Evolutionary conservation across 345 rosid genomes (phyloP).

Genomic region (Gossypium australe): DNA sequence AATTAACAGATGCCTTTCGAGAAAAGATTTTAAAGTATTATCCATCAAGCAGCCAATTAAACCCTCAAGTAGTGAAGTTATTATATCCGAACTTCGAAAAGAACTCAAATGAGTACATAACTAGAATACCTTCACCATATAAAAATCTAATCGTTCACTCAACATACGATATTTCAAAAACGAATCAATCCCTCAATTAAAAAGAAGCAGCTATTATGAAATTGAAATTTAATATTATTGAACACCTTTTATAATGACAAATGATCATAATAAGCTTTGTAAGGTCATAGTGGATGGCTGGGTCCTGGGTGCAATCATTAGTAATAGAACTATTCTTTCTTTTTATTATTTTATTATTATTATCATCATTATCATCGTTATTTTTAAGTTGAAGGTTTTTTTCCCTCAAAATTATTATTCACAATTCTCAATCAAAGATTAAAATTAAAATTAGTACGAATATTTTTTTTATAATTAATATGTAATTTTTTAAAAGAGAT

Average conservation of each 20-base stretch:
- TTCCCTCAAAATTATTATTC: neutral
- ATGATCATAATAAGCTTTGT: neutral
- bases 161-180: too few relatives aligned
- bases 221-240: neutral
- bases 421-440: neutral
- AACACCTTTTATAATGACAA: neutral
- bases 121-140: too few relatives aligned
- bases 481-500: too few relatives aligned
- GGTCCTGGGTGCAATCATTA: neutral
- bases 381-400: neutral
- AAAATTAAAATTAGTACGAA: too few relatives aligned
- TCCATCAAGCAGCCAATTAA: too few relatives aligned
- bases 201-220: neutral
- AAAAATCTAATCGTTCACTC: too few relatives aligned
- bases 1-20: rapidly evolving
- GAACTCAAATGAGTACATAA: too few relatives aligned
- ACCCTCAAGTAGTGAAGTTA: too few relatives aligned
- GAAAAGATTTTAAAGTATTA: rapidly evolving
- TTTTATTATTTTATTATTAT: neutral
- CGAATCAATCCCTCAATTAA: too few relatives aligned
- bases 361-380: neutral
- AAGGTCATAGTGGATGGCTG: neutral
- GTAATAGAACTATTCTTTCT: neutral
- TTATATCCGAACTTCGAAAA: too few relatives aligned
- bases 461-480: too few relatives aligned